phyloP scores from a whole-genome alignment of 495 filamentous ascomycete genomes.

The Podospora sp. region DNA sequence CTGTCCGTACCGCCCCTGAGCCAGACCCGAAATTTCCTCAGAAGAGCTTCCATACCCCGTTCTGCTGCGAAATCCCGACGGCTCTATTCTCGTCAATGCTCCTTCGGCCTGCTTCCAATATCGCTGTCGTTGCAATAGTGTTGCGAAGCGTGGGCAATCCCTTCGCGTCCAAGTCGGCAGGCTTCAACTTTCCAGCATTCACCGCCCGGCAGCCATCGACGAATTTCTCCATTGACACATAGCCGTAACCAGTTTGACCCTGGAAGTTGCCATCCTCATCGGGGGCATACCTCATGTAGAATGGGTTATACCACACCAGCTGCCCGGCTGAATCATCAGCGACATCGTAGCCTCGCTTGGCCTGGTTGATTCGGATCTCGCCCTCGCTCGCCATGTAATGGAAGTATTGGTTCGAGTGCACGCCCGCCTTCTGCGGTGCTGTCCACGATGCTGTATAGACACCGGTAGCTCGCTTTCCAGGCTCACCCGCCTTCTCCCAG shows the following conservation, averaged over 20 bases:
- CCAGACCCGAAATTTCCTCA: conserved; percentile 38
- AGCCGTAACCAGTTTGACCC: conserved; percentile 90
- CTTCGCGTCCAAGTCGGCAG: conserved; percentile 74
- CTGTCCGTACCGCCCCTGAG: too few species aligned
- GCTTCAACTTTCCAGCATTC: conserved; percentile 69
- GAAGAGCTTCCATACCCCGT: conserved; percentile 69
- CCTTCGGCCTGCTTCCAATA: conserved; percentile 80
- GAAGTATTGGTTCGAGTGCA: conserved; percentile 95
- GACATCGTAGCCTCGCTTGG: conserved; percentile 93
- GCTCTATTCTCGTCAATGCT: conserved; percentile 79
- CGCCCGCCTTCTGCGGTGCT: conserved; percentile 85
- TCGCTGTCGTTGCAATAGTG: conserved; percentile 88
- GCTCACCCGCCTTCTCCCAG: conserved; percentile 74
- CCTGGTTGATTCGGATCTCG: conserved; percentile 89
- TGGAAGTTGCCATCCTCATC: conserved; percentile 94
- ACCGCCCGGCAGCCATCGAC: conserved; percentile 81
- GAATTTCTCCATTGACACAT: conserved; percentile 95
- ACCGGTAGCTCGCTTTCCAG: conserved; percentile 73
- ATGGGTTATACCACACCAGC: conserved; percentile 86
- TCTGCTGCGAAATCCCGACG: conserved; percentile 67
- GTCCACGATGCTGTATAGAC: conserved; percentile 96
- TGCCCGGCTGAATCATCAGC: conserved; percentile 71
- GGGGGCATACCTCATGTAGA: conserved; percentile 96
- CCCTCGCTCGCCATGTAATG: conserved; percentile 84
- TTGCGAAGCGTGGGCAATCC: conserved; percentile 84